Base-by-base conservation (phyloP, 2,329 filamentous ascomycete genomes). In the Polytolypa hystricis region DNA sequence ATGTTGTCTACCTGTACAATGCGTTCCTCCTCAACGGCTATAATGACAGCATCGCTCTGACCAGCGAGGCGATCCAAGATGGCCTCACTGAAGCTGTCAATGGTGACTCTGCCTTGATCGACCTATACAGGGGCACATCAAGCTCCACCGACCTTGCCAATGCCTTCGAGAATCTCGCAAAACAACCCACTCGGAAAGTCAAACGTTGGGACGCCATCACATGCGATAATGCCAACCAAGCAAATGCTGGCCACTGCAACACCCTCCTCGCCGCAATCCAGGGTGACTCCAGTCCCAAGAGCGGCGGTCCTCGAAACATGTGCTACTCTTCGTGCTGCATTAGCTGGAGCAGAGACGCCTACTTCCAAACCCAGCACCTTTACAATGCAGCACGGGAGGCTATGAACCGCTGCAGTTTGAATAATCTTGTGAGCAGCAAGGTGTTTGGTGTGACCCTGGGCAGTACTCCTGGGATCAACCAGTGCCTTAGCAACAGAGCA, bases 221-320 rank as follows among this genome's bases (percentile, higher is more conserved):
- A 25, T 25, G 21, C 21, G 21, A 25, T 25, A n/a, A 7, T 7
- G 21, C 21, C 7, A 7, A 25, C 21, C 7, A 25, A 25, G 21
- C 21, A 7, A n/a, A 7, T 7, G 21, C 21, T 7, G 7, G n/a
- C 21, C 7, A n/a, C 7, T 25, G 21, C n/a, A n/a, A 25, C 7
- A 25, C 7, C 7, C 21, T 25, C 21, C 7, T 25, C n/a, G 21
- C 7, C n/a, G 7, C 7, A 7, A 25, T 25, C n/a, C 7, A 7
- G 21, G 21, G 21, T 7, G n/a, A 25, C n/a, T n/a, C n/a, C 21
- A 25, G 7, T n/a, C 20, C 17, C 5, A 35, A 19, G 14, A n/a
- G 10, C 14, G 33, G 33, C 17, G 33, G 33, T 10, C 33, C 33
- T 5, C 16, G 33, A 25, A 35, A 20, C 19, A 12, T 35, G 12